phyloP scores from a whole-genome alignment of 2,329 filamentous ascomycete genomes.

The Diaporthe nobilis region DNA sequence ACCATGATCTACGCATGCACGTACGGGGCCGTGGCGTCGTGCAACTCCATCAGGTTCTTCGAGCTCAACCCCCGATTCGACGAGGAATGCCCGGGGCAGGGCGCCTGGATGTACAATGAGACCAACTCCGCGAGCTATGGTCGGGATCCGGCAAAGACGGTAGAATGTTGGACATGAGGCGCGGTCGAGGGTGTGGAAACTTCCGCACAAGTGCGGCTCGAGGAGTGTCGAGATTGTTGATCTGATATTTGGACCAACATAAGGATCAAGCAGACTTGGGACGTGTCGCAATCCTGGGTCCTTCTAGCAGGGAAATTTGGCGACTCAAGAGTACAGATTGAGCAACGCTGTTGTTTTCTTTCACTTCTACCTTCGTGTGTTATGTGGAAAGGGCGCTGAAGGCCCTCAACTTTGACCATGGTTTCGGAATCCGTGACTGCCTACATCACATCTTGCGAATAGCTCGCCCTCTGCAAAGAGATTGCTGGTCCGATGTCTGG shows the following conservation, averaged over 20 bases:
- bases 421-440: too few species aligned
- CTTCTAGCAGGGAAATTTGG: background rate
- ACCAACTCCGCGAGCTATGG: background rate
- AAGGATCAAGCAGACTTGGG: background rate
- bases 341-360: background rate
- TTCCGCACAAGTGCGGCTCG: background rate
- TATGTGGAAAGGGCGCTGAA: background rate
- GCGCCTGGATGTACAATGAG: slow-evolving; percentile 15
- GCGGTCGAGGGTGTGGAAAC: too few species aligned
- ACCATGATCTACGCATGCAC: slow-evolving; percentile 28
- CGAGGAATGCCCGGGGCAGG: background rate
- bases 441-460: too few species aligned
- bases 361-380: background rate
- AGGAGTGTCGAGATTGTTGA: background rate
- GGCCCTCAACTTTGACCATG: too few species aligned
- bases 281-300: background rate
- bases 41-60: background rate
- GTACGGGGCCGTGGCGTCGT: background rate
- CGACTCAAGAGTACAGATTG: background rate
- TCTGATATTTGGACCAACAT: background rate
- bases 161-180: background rate
- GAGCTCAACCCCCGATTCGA: slow-evolving; percentile 12
- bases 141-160: background rate
- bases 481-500: too few species aligned
- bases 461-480: too few species aligned